These are phyloP conservation scores for Globisporangium irregulare DNA, from an alignment of 352 stramenopile species.

Conservation along the genomic window DNA sequence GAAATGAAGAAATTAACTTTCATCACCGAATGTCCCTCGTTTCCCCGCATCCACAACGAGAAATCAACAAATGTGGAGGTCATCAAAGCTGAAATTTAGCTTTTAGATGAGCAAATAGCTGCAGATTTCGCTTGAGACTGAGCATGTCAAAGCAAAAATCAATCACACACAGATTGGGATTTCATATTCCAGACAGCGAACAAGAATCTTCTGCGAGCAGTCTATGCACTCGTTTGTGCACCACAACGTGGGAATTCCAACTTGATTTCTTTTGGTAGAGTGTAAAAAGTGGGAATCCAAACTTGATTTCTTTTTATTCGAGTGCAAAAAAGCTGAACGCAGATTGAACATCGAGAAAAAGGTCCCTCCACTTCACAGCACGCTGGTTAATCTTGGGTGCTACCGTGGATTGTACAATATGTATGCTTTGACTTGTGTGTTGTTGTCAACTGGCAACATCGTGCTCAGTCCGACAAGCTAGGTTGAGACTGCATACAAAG, in stretches of 20 bases:
- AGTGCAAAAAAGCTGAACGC: neutral
- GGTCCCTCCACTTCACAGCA: neutral
- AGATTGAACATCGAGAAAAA: neutral
- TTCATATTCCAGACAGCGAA: neutral
- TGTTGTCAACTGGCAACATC: neutral
- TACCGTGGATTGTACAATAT: neutral
- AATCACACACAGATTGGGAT: neutral
- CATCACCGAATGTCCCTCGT: no score
- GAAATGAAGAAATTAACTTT: neutral
- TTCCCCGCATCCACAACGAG: no score
- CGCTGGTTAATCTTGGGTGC: neutral
- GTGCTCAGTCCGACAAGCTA: neutral
- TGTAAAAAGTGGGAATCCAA: neutral
- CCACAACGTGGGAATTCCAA: neutral
- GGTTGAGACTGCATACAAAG: no score
- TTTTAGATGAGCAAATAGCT: neutral
- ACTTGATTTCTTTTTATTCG: neutral
- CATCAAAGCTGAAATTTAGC: neutral
- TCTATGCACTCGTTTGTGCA: neutral
- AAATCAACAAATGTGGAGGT: no score
- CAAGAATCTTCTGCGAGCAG: neutral
- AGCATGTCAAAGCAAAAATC: neutral
- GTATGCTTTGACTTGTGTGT: no score
- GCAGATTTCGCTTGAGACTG: neutral
- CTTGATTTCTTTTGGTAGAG: neutral